Evolutionary conservation across 805 yeast genomes (phyloP).

Genomic region (Candida verbasci): DNA sequence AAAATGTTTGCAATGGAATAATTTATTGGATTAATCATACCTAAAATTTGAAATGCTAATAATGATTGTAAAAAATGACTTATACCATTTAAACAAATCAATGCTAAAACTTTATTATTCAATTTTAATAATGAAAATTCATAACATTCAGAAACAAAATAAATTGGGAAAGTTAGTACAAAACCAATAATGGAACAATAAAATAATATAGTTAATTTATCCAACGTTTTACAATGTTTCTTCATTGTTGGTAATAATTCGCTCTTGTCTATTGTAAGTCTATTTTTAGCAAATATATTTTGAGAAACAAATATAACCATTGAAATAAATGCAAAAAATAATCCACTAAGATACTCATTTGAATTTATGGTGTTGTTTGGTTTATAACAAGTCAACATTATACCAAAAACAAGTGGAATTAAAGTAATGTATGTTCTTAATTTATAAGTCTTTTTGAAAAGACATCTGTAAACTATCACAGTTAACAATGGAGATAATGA

Average conservation of each 20-base stretch:
- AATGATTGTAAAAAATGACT: constrained; percentile 71
- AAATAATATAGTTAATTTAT: constrained; percentile 65
- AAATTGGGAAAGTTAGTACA: constrained; percentile 61
- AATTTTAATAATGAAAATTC: constrained; percentile 28
- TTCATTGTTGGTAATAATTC: constrained; percentile 4
- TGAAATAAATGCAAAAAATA: constrained; percentile 48
- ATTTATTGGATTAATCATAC: constrained; percentile 67
- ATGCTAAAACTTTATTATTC: constrained; percentile 21
- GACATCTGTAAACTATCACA: constrained; percentile 66
- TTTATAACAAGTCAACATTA: constrained; percentile 68
- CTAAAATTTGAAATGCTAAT: constrained; percentile 72
- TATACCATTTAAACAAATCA: constrained; percentile 58
- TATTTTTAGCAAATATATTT: constrained; percentile 74
- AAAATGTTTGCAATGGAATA: constrained; percentile 76
- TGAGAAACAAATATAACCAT: constrained; percentile 73
- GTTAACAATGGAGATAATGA: constrained; percentile 88
- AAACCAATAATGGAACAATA: constrained; percentile 73
- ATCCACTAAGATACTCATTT: constrained; percentile 29
- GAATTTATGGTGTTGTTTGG: constrained; percentile 8
- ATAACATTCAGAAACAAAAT: constrained; percentile 48
- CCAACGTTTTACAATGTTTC: constrained; percentile 38
- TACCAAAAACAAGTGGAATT: constrained; percentile 77
- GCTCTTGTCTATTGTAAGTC: constrained; percentile 52
- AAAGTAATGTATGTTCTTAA: constrained; percentile 71
- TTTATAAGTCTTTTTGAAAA: constrained; percentile 57